Evolutionary conservation across 257 asterid species (phyloP), one percentile per base, ranked within the genome.

Genomic region (Solanum etuberosum): DNA sequence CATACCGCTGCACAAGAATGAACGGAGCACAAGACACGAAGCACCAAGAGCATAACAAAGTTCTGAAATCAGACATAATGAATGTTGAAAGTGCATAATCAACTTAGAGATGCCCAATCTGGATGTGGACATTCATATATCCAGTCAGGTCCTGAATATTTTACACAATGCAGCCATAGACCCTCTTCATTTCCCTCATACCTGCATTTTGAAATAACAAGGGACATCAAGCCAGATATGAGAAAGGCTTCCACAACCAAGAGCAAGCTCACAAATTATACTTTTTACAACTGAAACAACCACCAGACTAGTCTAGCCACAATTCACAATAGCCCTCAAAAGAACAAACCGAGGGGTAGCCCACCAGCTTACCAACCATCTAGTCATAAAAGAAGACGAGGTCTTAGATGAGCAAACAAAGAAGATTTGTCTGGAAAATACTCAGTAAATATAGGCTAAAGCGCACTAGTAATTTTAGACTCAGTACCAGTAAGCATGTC

Each of bases 61-160:
- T 81, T 81, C 85, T 48, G 42, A 81, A 48, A 48, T 81, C 68
- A 81, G 40, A 18, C 42, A 12, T 80, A 80, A 80, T 46, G 67
- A 18, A 80, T 29, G 74, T 7, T 21, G 27, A 63, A 80, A 29
- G 67, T 27, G 85, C 27, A 46, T n/a, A 34, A 34, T 48, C 76
- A 88, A 46, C 87, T 46, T 65, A 94, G 91, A 51, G 89, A 86
- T 43, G 96, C 95, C 99, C 99, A 96, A 21, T 90, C 91, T 18
- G 98, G 99, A 90, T 89, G 91, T 23, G 98, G 98, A 86, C 99
- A 96, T 93, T 96, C 93, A 83, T 92, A 93, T 21, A 81, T 88
- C 99, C 99, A 97, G 88, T 78, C 94, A 40, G 97, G 95, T 71
- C 98, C 99, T 9, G 98, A 91, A 88, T 97, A 97, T 92, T 89